Evolutionary conservation across 164 flowering plant species (phyloP), one percentile per base, ranked within the genome.

Genomic region (Vitis riparia): DNA sequence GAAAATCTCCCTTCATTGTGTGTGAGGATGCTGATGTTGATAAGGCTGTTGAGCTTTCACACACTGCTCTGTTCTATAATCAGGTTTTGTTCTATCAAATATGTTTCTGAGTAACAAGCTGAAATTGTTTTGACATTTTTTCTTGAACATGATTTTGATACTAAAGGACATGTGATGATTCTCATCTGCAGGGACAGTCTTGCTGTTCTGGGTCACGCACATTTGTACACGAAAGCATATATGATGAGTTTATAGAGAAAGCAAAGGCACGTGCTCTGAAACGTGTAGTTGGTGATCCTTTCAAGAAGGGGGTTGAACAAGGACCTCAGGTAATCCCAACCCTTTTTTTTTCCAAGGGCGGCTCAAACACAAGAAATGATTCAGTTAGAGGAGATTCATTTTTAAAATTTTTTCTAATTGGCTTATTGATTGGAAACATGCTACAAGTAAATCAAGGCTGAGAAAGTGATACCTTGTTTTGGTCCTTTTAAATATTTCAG

Each of bases 261-360:
- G 66, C 78, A 51, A 75, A 66, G 62, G 67, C 70, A 14, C 78
- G 73, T 5, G 78, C 78, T 9, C 6, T 51, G 47, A 65, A 66
- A 12, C 78, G 74, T 47, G 29, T 19, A n/a, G 70, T 75, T 53
- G 78, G 78, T 59, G 78, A 75, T 61, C 78, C 78, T n/a, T 75
- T 75, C 70, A 65, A 47, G 74, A 51, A 11, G n/a, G 78, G 60
- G n/a, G 53, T 75, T n/a, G 78, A 75, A 37, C 78, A 75, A 66
- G 78, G 78, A 37, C 78, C 78, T 62, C 78, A 75, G 78, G 78
- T 75, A 47, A 59, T 17, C 8, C 15, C 11, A 37, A 3, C 7
- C 44, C 44, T 37, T 37, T 37, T 6, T 37, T 37, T 37, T 37
- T 5, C 44, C 44, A 37, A 37, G 44, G 5, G 44, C 0, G 3